A percentile compares a stretch with the other conserved stretches of the same genome.
These are phyloP conservation scores for Obelidium mucronatum DNA, from an alignment of 192 early-diverging fungal genomes.

Conservation along the genomic window DNA sequence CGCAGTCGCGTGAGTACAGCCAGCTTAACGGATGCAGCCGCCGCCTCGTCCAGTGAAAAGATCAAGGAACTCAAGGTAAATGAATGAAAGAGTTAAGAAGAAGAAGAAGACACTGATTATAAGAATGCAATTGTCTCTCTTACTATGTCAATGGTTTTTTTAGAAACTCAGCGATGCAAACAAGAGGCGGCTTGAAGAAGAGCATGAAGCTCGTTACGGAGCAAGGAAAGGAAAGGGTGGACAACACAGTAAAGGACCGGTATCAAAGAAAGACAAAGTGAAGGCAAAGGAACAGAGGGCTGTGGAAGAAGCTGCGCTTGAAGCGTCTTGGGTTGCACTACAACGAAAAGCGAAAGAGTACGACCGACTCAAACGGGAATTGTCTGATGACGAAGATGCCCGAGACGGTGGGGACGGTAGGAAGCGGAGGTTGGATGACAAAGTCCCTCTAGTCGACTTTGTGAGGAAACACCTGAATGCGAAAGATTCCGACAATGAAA, in stretches of 20 bases:
- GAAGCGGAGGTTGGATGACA: slow-evolving; percentile 38
- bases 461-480: slow-evolving; percentile 46
- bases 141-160: too few species aligned
- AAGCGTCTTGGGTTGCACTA: slow-evolving; percentile 58
- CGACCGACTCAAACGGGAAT: slow-evolving; percentile 55
- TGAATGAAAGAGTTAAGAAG: neutral
- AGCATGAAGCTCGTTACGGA: slow-evolving; percentile 46
- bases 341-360: slow-evolving; percentile 71
- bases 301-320: neutral
- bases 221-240: neutral
- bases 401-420: slow-evolving; percentile 11
- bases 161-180: slow-evolving; percentile 33
- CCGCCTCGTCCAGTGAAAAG: slow-evolving; percentile 15
- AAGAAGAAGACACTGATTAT: too few species aligned
- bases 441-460: slow-evolving; percentile 67
- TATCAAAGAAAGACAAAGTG: slow-evolving; percentile 40
- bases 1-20: neutral
- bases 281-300: slow-evolving; percentile 40
- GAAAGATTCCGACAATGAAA: slow-evolving; percentile 16
- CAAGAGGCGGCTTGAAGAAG: slow-evolving; percentile 55
- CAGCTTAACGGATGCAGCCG: slow-evolving; percentile 26
- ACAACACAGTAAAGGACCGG: neutral
- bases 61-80: slow-evolving; percentile 46
- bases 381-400: slow-evolving; percentile 33
- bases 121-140: too few species aligned